phyloP scores from a whole-genome alignment of 176 grass and related monocot genomes.

The Lolium perenne region DNA sequence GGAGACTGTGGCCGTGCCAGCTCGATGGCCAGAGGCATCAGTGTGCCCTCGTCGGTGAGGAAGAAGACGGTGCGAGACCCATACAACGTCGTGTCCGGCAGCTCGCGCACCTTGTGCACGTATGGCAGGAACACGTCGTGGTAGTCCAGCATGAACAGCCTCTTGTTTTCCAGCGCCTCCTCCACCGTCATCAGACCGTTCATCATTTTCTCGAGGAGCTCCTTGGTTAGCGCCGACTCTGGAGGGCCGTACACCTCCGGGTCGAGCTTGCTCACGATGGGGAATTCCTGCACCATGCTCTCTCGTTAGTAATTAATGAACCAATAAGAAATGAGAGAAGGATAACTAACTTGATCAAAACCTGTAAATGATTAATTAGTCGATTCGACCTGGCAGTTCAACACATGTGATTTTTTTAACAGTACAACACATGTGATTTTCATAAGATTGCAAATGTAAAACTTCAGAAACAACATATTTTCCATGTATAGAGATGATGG shows the following conservation, averaged over 20 bases:
- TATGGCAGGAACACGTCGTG: conserved; percentile 80
- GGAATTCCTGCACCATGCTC: conserved; percentile 50
- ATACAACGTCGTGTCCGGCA: conserved; percentile 54
- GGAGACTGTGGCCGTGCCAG: conserved; percentile 62
- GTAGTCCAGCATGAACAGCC: conserved; percentile 84
- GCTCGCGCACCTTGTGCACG: conserved; percentile 66
- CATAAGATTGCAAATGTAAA: no score
- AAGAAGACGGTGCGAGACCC: conserved; percentile 75
- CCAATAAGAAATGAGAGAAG: no score
- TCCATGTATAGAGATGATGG: no score
- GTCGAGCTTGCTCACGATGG: conserved; percentile 59
- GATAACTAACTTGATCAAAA: no score
- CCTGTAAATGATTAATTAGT: no score
- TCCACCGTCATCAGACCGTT: conserved; percentile 57
- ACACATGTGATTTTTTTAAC: no score
- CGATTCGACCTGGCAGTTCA: no score
- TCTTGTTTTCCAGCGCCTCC: conserved; percentile 60
- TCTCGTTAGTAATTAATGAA: not conserved
- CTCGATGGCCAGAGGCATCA: conserved; percentile 75
- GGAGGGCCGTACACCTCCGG: conserved; percentile 43
- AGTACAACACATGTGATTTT: no score
- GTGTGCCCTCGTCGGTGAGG: conserved; percentile 53
- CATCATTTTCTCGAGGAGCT: conserved; percentile 51
- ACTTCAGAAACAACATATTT: no score
- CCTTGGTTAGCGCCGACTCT: conserved; percentile 51